Conservation (phyloP, 2,329 filamentous ascomycete species). For the Torrubiellomyces zombiae region DNA sequence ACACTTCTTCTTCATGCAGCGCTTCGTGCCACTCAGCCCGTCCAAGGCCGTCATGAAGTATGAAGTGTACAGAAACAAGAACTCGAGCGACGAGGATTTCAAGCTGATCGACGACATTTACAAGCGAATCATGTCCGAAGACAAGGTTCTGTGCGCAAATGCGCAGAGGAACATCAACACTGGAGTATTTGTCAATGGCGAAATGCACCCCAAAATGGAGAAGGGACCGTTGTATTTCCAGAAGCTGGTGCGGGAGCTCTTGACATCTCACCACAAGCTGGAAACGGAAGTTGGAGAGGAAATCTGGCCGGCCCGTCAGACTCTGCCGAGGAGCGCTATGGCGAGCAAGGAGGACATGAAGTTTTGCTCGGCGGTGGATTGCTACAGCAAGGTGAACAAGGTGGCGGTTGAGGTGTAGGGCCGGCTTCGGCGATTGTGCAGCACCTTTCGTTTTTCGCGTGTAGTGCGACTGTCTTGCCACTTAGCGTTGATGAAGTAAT, state of each 20-base stretch:
- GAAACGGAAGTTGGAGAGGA: conserved; percentile 27
- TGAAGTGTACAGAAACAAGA: conserved; percentile 45
- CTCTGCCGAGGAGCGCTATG: conserved; percentile 11
- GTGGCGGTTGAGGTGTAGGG: conserved; percentile 2
- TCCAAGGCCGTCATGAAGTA: conserved; percentile 39
- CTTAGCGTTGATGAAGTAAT: background rate
- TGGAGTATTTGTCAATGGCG: conserved; percentile 44
- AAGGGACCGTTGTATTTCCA: conserved; percentile 43
- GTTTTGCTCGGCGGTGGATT: conserved; percentile 20
- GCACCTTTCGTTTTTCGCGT: too few relatives aligned
- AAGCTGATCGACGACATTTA: conserved; percentile 40
- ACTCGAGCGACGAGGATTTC: conserved; percentile 42
- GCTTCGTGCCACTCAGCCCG: conserved; percentile 39
- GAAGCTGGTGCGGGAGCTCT: conserved; percentile 27
- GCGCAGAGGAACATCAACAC: conserved; percentile 44
- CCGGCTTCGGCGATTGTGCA: too few relatives aligned
- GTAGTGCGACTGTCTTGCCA: too few relatives aligned
- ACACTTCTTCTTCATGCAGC: conserved; percentile 48
- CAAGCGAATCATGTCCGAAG: conserved; percentile 46
- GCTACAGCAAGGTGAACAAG: conserved; percentile 11
- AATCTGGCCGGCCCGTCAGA: conserved; percentile 34
- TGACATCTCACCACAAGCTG: conserved; percentile 27
- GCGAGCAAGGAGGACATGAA: conserved; percentile 12
- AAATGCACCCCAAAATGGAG: conserved; percentile 44
- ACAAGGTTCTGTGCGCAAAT: conserved; percentile 43